phyloP scores from a whole-genome alignment of 768 basidiomycete species.

The Botryobasidium botryosum region DNA sequence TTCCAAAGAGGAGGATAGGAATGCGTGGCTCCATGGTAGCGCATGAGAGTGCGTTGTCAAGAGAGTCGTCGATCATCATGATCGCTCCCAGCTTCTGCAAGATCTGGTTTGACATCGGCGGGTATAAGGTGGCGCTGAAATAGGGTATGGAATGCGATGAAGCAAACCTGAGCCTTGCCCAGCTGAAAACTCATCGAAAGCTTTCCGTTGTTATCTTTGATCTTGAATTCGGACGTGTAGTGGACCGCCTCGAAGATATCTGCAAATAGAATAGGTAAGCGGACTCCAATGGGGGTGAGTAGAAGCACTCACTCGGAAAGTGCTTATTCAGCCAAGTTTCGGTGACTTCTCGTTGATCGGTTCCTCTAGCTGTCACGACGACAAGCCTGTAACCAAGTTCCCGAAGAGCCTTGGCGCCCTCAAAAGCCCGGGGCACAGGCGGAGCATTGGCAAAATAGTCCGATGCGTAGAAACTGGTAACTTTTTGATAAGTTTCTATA shows the following conservation, averaged over 20 bases:
- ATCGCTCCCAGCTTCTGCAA: constrained; percentile 45
- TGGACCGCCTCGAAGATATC: constrained; percentile 29
- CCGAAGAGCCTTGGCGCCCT: constrained; percentile 37
- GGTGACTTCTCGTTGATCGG: constrained; percentile 36
- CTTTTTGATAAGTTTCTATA: constrained; percentile 38
- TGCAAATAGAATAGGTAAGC: no score
- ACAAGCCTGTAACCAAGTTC: constrained; percentile 50
- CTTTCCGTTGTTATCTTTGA: no score
- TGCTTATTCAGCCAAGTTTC: constrained; percentile 50
- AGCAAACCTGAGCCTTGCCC: no score
- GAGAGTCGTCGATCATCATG: constrained; percentile 62
- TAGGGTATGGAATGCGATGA: no score
- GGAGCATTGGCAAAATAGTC: constrained; percentile 28
- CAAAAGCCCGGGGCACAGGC: constrained; percentile 44
- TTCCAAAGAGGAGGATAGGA: constrained; percentile 54
- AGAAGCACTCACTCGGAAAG: constrained; percentile 35
- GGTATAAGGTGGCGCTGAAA: no score
- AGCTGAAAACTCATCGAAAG: no score
- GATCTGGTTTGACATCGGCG: constrained; percentile 28
- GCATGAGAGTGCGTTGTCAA: constrained; percentile 57
- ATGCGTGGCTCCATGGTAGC: constrained; percentile 31
- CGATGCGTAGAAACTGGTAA: constrained; percentile 39
- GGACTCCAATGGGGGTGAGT: no score
- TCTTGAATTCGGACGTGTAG: constrained; percentile 58
- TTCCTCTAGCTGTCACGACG: constrained; percentile 57